Base-by-base conservation (phyloP, 176 grass and related monocot genomes). In the Zoysia pacifica region DNA sequence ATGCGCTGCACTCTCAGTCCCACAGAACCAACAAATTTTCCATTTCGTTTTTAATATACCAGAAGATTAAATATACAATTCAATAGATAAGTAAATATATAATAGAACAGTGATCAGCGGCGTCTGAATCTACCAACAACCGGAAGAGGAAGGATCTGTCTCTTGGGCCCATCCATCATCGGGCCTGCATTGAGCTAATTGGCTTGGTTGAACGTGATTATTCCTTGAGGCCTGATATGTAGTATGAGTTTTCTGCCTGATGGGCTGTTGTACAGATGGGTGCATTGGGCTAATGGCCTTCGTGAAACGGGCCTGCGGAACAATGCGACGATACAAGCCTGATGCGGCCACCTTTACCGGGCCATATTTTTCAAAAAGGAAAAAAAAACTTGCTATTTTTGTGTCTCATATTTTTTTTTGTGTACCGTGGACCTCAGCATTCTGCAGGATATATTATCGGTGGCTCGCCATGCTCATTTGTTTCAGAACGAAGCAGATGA, bases 61-160 rank as follows among this genome's bases (percentile, higher is more conserved):
- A 62, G 13, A 81, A 44, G 28, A 50, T 35, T 54, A 62, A 44
- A 55, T 18, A 52, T 6, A 56, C 13, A 68, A 79, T 61, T 61
- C 53, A 60, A 68, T 46, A 50, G 69, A 15, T 52, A 49, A 62
- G 42, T 46, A n/a, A 61, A 63, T 49, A 59, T 45, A 37, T 39
- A 50, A 16, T 39, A 39, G 45, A 35, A 62, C 2, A 18, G 69
- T 38, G 52, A 60, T 71, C 51, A 49, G 14, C 50, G 73, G 48
- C 13, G n/a, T 78, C 28, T 14, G 46, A 77, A 72, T 49, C 39
- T 16, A 65, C 47, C 18, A 78, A 82, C 20, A 73, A 56, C 55
- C 53, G 59, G 73, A 37, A 69, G 7, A 5, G 28, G 75, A 44
- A 41, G 18, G 4, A 20, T 13, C 43, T 40, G 5, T 42, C 8